These are phyloP conservation scores for Annulohypoxylon bovei DNA, from an alignment of 495 filamentous ascomycete genomes.

Conservation along the genomic window DNA sequence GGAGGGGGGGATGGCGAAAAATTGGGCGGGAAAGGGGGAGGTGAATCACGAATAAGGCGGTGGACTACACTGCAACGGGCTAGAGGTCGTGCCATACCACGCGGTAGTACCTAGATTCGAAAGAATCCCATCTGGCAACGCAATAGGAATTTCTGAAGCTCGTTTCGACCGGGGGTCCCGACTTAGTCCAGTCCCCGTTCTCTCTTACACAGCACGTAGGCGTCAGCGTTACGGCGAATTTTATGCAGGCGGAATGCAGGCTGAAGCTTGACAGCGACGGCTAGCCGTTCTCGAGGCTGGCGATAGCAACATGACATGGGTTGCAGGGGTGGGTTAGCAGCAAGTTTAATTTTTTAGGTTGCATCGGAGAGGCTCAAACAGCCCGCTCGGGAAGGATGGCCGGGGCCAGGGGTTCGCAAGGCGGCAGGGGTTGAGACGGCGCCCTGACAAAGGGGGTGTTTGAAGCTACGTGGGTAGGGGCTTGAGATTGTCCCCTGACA, in stretches of 20 bases:
- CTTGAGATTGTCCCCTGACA: constrained; percentile 28
- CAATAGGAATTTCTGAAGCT: constrained; percentile 38
- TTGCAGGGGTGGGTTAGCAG: neutral
- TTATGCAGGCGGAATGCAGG: constrained; percentile 32
- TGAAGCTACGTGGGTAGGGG: constrained; percentile 29
- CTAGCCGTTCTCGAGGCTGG: neutral
- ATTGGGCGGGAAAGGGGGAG: constrained; percentile 21
- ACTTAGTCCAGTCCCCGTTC: constrained; percentile 9
- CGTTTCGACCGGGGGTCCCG: constrained; percentile 44
- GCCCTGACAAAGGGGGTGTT: constrained; percentile 48
- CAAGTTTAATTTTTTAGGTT: constrained; percentile 10
- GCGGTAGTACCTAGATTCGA: constrained; percentile 28
- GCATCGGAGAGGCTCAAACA: constrained; percentile 27
- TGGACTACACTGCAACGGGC: constrained; percentile 6
- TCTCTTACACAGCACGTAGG: neutral
- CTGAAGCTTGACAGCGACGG: constrained; percentile 15
- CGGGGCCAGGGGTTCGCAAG: constrained; percentile 29
- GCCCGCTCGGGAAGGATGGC: constrained; percentile 31
- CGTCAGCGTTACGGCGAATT: constrained; percentile 13
- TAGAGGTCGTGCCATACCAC: constrained; percentile 33
- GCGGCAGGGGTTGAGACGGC: constrained; percentile 45
- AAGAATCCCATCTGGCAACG: constrained; percentile 3
- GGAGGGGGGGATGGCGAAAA: constrained; percentile 11
- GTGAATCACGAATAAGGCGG: constrained; percentile 21
- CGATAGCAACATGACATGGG: neutral